Evolutionary conservation across 139 green algal species (phyloP), one percentile per base, ranked within the genome.

Genomic region (Nannochloris sp.): DNA sequence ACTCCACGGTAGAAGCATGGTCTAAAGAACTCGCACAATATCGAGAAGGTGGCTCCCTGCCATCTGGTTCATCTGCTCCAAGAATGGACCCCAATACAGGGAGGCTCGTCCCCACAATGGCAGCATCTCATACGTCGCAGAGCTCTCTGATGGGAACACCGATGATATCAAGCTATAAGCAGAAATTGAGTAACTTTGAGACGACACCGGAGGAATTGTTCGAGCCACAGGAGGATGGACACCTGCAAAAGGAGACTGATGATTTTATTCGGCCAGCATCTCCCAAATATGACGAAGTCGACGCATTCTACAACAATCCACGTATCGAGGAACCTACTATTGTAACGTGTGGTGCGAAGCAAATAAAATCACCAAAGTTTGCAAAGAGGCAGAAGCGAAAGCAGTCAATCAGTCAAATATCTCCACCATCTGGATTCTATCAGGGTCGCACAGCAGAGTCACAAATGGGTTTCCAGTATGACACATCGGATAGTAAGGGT

Each of bases 211-310:
- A 33, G 5, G 23, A 30, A 59, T 16, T 25, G 12, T 25, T 12
- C 25, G 5, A 59, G 25, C n/a, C 50, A 12, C n/a, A 31, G 14
- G 28, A 30, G 16, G 50, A 59, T 25, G 12, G 23, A n/a, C 50
- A 59, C 33, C 11, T 40, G 33, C 33, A 6, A 6, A 40, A 40
- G 5, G 33, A 40, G 33, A 40, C 33, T 40, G 68, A 14, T 16
- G 63, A 71, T 26, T 67, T 84, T 58, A 61, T 85, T 31, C 71
- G 62, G 28, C 82, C 76, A 13, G 56, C 87, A 2, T 96, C 90
- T 5, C 91, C 91, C 14, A 97, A 97, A 74, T 97, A 96, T 65
- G 89, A 97, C 46, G 88, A 97, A 77, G 62, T 71, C 33, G 81
- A 72, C 8, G 86, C 72, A 62, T 95, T 89, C 65, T 87, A 81